Evolutionary conservation across 2,329 filamentous ascomycete genomes (phyloP), one percentile per base, ranked within the genome.

Genomic region (Aspergillus sp.): DNA sequence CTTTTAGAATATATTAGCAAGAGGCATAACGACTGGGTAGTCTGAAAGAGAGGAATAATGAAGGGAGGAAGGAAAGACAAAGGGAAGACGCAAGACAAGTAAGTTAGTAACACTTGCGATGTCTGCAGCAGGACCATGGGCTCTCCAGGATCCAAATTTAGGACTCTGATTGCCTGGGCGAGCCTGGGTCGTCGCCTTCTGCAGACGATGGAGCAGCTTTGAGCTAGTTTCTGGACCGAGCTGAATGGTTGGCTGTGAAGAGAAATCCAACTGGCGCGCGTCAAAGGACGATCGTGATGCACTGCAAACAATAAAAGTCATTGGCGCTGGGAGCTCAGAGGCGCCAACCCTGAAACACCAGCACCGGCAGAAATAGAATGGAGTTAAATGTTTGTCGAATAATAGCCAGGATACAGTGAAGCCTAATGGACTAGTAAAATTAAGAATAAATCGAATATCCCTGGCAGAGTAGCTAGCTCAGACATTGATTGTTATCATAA

Each of bases 261-360:
- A 45, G 41, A 57, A 34, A 38, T 47, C 42, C 53, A 49, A 18
- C 55, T 60, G 55, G 59, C 61, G 61, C 61, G 61, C 61, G 61
- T 60, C 57, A 63, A 63, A 42, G 38, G 34, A 18, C 24, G 38
- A 49, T 55, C 53, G 38, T 50, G 48, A 51, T 41, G 17, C 18
- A 38, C 39, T 11, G 9, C 6, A 38, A 50, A 18, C 39, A 22
- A 39, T 30, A 38, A 22, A 44, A 43, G 26, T 47, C 52, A 60
- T 60, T 57, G 58, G 58, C 47, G 41, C 51, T 41, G 34, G 42
- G n/a, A 47, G 38, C 42, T 41, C 18, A 11, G 13, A 18, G 44
- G 55, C 55, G 24, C 34, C 20, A 43, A 47, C 26, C 36, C 24
- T 60, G 58, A 60, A 57, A 60, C 58, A 24, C 38, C 36, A 38